These are phyloP conservation scores for Stenocarpella maydis DNA, from an alignment of 2,329 filamentous ascomycete genomes.

Conservation along the genomic window DNA sequence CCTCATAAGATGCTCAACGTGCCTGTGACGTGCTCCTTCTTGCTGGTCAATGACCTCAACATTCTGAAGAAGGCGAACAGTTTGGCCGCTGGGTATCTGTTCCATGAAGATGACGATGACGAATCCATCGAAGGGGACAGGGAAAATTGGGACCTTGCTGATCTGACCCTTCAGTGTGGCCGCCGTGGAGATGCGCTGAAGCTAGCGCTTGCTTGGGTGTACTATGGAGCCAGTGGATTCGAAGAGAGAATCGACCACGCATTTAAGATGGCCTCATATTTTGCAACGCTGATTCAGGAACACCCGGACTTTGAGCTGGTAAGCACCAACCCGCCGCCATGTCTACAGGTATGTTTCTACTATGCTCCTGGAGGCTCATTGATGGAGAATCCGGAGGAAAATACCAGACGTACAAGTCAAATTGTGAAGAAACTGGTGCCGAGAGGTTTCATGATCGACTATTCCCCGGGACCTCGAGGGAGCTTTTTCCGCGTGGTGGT, in stretches of 20 bases:
- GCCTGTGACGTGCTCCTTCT: constrained; percentile 88
- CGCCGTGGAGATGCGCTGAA: constrained; percentile 86
- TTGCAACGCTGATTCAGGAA: constrained; percentile 65
- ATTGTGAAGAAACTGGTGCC: constrained; percentile 58
- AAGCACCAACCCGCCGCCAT: constrained; percentile 79
- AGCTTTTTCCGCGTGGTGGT: constrained; percentile 67
- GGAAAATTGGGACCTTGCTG: constrained; percentile 82
- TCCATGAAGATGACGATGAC: constrained; percentile 58
- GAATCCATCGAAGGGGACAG: constrained; percentile 51
- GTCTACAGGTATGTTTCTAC: constrained; percentile 95
- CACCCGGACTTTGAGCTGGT: constrained; percentile 73
- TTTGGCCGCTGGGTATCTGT: constrained; percentile 86
- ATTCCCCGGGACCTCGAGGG: constrained; percentile 62
- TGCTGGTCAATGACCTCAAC: constrained; percentile 78
- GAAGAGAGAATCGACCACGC: constrained; percentile 73
- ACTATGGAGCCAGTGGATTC: constrained; percentile 83
- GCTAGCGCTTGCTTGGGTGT: constrained; percentile 86
- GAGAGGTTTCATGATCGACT: constrained; percentile 67
- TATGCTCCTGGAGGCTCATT: constrained; percentile 66
- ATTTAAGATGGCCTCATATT: constrained; percentile 73
- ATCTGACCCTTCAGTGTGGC: constrained; percentile 92
- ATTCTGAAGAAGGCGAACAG: constrained; percentile 86
- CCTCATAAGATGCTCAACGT: constrained; percentile 98
- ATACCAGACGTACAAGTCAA: constrained; percentile 57
- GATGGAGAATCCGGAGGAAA: constrained; percentile 53